Evolutionary conservation across 305 asterid species (phyloP).

Genomic region (Fraxinus platypoda): DNA sequence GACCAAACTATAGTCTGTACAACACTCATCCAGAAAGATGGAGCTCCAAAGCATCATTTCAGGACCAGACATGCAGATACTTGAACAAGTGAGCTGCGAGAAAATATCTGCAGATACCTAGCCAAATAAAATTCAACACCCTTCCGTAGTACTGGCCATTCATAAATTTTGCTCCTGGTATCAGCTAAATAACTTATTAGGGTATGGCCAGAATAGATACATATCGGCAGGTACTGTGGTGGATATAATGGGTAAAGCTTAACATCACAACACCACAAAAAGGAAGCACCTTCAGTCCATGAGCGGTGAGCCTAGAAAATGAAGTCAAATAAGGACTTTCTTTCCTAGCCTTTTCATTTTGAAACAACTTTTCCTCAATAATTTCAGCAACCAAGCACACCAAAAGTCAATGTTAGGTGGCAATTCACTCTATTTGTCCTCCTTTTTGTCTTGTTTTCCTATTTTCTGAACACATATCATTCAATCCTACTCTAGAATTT

Average conservation of each 20-base stretch:
- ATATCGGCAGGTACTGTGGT: not conserved
- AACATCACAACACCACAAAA: not conserved
- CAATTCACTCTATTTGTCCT: not conserved
- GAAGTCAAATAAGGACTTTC: not conserved
- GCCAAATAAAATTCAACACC: not conserved
- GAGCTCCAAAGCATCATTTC: not conserved
- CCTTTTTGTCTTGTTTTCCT: not conserved
- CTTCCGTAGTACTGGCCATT: not conserved
- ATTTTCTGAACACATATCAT: not conserved
- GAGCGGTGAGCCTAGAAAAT: not conserved
- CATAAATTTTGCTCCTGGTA: not conserved
- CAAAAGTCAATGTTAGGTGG: not conserved
- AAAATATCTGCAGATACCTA: not conserved
- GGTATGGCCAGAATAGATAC: not conserved
- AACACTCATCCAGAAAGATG: not conserved
- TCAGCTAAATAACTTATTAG: not conserved
- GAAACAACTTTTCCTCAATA: not conserved
- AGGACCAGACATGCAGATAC: not conserved
- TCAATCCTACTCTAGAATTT: not conserved
- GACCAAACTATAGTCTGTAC: not conserved
- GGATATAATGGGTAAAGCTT: not conserved
- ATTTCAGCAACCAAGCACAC: not conserved
- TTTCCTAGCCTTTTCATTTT: not conserved
- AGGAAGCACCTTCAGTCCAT: not conserved
- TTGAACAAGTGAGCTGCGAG: not conserved